A percentile compares a stretch with the other conserved stretches of the same genome.
Evolutionary conservation across 306 rosid genomes (phyloP).

Genomic region (Calophaca sinica): DNA sequence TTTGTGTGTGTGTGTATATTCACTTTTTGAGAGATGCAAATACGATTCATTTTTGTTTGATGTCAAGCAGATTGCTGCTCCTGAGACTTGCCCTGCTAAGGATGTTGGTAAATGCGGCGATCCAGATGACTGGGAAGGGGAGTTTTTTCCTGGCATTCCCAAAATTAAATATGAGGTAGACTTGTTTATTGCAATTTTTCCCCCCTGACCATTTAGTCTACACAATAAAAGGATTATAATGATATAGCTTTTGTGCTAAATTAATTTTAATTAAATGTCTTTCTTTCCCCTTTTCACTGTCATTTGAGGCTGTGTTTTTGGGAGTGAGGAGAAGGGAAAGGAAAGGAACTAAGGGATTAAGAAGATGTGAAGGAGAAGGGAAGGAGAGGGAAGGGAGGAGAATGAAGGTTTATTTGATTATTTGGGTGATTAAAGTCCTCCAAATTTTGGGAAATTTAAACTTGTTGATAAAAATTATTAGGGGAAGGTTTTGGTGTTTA

Average conservation of each 20-base stretch:
- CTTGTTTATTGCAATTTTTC: conserved; percentile 7
- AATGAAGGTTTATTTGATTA: conserved; percentile 5
- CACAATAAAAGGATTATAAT: not conserved
- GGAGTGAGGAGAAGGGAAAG: not conserved
- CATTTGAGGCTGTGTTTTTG: not conserved
- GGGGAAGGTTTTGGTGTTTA: not conserved
- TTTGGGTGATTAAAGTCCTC: not conserved
- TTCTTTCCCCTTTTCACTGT: not conserved
- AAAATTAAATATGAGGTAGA: conserved; percentile 82
- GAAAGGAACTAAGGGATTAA: not conserved
- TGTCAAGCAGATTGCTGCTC: conserved; percentile 63
- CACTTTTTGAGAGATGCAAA: conserved; percentile 12
- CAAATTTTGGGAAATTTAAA: not conserved
- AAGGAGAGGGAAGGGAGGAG: not conserved
- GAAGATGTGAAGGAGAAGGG: not conserved
- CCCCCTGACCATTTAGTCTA: not conserved
- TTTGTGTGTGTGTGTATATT: not conserved
- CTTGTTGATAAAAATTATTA: not conserved
- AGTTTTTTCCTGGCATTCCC: conserved; percentile 80
- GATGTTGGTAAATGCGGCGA: conserved; percentile 54
- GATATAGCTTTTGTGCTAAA: not conserved
- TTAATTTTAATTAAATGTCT: not conserved
- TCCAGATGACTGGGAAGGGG: conserved; percentile 82
- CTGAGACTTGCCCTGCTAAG: conserved; percentile 74
- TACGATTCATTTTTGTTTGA: not conserved